These are phyloP conservation scores for Fragaria iinumae DNA, from an alignment of 306 rosid species.

Conservation along the genomic window DNA sequence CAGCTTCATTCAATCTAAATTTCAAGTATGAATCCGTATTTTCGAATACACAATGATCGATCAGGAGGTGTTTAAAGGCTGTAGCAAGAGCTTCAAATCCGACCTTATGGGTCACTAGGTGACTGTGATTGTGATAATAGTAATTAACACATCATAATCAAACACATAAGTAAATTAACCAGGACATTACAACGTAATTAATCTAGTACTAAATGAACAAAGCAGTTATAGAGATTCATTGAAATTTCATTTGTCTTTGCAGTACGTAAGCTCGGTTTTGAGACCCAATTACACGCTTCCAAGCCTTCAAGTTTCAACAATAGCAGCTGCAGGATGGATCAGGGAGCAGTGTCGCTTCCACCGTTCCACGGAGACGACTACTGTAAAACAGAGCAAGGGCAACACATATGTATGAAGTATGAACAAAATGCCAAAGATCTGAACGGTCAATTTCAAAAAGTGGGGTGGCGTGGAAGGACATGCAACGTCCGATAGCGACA, in stretches of 20 bases:
- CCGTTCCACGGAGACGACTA: not conserved
- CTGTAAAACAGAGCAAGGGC: not conserved
- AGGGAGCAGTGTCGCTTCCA: not conserved
- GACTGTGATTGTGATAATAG: not conserved
- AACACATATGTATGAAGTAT: too few relatives aligned
- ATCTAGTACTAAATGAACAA: not conserved
- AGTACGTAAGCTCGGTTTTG: not conserved
- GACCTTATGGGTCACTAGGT: not conserved
- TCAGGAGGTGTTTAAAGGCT: not conserved
- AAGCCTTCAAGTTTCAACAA: not conserved
- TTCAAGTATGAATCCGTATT: not conserved
- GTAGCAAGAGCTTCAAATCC: not conserved
- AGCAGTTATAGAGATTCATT: not conserved
- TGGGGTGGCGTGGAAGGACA: conserved; percentile 28
- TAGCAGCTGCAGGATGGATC: not conserved
- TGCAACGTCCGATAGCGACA: conserved; percentile 21
- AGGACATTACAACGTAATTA: not conserved
- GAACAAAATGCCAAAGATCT: not conserved
- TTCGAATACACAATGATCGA: too few relatives aligned
- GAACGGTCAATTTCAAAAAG: conserved; percentile 18
- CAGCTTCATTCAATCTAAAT: not conserved
- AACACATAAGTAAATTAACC: not conserved
- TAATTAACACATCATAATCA: not conserved
- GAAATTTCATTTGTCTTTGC: not conserved
- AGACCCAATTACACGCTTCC: not conserved